Conservation (phyloP, 495 filamentous ascomycete species). For the Penicillium subrubescens region DNA sequence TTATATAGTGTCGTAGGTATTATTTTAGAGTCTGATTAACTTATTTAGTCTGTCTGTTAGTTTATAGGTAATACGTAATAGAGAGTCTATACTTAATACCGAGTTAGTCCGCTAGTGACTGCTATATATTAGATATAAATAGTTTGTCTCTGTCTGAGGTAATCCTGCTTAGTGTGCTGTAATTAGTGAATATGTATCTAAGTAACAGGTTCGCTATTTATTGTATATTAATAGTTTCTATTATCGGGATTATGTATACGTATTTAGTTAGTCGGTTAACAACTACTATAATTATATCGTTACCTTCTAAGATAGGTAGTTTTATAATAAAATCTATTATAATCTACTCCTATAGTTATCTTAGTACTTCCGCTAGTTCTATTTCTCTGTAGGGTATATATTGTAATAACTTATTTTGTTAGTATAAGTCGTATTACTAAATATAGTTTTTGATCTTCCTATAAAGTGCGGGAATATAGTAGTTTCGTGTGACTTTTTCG, state of each 20-base stretch:
- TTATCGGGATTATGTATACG: not conserved
- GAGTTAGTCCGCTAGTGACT: not conserved
- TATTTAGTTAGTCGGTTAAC: conserved; percentile 3
- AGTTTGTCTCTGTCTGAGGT: not conserved
- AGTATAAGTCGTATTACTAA: not conserved
- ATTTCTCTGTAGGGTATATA: not conserved
- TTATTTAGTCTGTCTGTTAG: not conserved
- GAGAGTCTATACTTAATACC: conserved; percentile 1
- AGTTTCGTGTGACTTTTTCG: not conserved
- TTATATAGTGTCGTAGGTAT: not conserved
- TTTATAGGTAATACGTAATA: not conserved
- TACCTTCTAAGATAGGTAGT: not conserved
- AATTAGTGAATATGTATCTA: not conserved
- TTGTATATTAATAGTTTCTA: not conserved
- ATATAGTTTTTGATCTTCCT: not conserved
- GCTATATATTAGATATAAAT: conserved; percentile 6
- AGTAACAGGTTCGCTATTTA: not conserved
- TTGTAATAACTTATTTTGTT: not conserved
- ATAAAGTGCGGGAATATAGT: not conserved
- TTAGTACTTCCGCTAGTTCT: not conserved
- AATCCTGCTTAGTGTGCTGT: not conserved
- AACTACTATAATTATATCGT: not conserved
- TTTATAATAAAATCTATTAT: not conserved
- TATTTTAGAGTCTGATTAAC: not conserved
- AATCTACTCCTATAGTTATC: not conserved